Evolutionary conservation across 164 flowering plant genomes (phyloP).

Genomic region (Tinospora cordifolia): DNA sequence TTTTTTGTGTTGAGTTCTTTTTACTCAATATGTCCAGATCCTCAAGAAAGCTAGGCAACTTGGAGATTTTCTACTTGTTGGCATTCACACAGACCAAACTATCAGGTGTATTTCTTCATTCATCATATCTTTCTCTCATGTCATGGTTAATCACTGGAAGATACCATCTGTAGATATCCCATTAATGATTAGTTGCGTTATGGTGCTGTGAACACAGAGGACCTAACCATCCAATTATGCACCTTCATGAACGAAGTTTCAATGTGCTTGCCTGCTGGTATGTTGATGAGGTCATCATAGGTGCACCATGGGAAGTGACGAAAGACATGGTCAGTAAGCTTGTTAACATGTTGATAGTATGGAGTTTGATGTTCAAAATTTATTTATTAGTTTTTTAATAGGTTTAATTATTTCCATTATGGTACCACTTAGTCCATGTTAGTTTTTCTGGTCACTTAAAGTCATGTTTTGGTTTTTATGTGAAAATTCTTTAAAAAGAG

Average conservation of each 20-base stretch:
- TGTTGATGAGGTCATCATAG: conserved; percentile 83
- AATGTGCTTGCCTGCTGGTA: conserved; percentile 78
- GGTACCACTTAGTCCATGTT: too few species aligned
- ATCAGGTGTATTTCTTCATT: conserved; percentile 36
- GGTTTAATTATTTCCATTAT: too few species aligned
- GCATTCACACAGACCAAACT: conserved; percentile 55
- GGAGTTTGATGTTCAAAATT: not conserved
- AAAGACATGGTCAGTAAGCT: conserved; percentile 55
- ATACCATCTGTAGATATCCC: not conserved
- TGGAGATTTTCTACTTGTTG: conserved; percentile 81
- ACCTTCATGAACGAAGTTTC: conserved; percentile 72
- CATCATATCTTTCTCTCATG: not conserved
- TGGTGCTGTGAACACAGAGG: conserved; percentile 62
- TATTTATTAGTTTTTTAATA: not conserved
- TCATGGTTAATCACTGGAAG: not conserved
- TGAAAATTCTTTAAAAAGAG: not conserved
- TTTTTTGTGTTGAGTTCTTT: conserved; percentile 1
- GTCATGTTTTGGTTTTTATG: not conserved
- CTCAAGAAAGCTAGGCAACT: conserved; percentile 58
- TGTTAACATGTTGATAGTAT: not conserved
- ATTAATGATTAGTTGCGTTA: not conserved
- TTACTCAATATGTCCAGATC: conserved; percentile 34
- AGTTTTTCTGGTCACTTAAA: not conserved
- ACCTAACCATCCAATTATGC: conserved; percentile 54
- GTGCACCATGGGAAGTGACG: conserved; percentile 74